Percentiles rank a stretch among this genome's conserved stretches.
These are phyloP conservation scores for Micromonas commoda DNA, from an alignment of 139 green algal genomes.

Conservation along the genomic window DNA sequence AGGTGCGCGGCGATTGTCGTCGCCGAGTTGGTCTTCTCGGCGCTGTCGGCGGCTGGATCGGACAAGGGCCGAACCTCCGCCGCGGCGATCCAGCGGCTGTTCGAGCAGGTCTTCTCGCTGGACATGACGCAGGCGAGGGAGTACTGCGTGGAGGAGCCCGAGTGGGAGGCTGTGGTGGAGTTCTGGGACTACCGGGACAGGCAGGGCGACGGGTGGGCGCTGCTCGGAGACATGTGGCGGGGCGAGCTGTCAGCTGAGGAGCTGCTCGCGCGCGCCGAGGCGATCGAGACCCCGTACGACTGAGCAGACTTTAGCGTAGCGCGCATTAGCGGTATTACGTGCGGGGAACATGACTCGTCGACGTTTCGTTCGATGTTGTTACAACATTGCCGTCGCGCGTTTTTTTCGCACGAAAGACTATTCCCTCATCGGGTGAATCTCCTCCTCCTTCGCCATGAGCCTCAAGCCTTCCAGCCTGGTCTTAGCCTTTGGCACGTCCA, in stretches of 20 bases:
- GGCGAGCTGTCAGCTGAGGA: background rate
- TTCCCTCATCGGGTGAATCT: background rate
- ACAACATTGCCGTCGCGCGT: background rate
- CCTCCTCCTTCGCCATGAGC: background rate
- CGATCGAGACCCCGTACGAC: background rate
- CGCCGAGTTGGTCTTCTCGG: conserved; percentile 3
- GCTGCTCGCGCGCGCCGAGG: background rate
- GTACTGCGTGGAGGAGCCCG: conserved; percentile 14
- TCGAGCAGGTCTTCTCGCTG: background rate
- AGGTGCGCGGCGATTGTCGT: background rate
- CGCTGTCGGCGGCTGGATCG: background rate
- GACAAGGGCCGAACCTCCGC: background rate
- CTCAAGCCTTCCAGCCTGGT: conserved; percentile 1
- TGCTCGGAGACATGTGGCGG: background rate
- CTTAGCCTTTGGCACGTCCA: conserved; percentile 44
- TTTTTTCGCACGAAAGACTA: background rate
- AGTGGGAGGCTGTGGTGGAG: background rate
- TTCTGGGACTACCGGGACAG: background rate
- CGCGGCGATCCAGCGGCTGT: background rate
- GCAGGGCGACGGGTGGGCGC: background rate
- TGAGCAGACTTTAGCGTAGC: too few species aligned
- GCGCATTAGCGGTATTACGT: too few species aligned
- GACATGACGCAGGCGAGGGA: background rate
- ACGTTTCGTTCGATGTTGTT: background rate
- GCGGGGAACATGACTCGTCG: too few species aligned